Evolutionary conservation across 306 rosid species (phyloP).

Genomic region (Cucurbita moschata): DNA sequence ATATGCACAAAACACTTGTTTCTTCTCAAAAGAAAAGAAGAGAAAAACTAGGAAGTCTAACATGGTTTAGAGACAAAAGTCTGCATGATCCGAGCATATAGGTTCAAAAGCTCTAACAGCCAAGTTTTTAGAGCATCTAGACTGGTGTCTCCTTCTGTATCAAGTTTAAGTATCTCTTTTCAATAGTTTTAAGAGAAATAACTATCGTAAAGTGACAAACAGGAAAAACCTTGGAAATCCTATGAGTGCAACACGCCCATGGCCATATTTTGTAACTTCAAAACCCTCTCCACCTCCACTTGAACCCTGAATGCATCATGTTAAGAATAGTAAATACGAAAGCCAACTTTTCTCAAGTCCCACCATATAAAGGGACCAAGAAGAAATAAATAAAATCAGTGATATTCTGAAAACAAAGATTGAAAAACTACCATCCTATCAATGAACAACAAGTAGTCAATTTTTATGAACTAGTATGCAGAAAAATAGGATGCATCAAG

Average conservation of each 20-base stretch:
- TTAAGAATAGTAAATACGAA: constrained; percentile 9
- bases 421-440: too few species aligned
- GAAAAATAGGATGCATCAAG: too few species aligned
- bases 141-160: background rate
- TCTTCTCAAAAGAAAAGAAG: background rate
- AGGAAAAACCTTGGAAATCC: constrained; percentile 88
- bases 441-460: too few species aligned
- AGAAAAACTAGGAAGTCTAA: background rate
- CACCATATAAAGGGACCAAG: background rate
- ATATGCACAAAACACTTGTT: background rate
- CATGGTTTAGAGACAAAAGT: background rate
- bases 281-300: constrained; percentile 99
- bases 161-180: background rate
- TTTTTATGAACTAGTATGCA: too few species aligned
- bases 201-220: background rate
- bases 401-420: background rate
- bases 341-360: background rate
- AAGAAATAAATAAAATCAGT: background rate
- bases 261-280: constrained; percentile 95
- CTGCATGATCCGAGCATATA: background rate
- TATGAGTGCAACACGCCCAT: constrained; percentile 95
- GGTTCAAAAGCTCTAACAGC: background rate
- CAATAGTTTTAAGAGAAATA: background rate
- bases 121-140: background rate
- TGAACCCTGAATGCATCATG: constrained; percentile 52